phyloP scores from a whole-genome alignment of 2,329 filamentous ascomycete species.

The Verticillium nonalfalfae region DNA sequence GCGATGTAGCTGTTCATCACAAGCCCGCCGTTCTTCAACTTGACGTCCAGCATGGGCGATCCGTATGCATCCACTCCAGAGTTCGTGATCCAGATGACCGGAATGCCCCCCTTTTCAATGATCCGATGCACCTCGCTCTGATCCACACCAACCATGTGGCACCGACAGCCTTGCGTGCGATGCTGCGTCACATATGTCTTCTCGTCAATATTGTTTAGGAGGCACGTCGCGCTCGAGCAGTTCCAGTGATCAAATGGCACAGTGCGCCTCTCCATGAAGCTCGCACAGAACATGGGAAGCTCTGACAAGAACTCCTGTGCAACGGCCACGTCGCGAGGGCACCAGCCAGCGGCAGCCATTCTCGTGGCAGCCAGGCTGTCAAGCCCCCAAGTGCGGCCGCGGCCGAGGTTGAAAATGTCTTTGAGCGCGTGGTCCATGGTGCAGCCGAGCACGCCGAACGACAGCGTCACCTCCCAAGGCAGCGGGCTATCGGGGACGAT shows the following conservation, averaged over 20 bases:
- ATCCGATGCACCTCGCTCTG: background rate
- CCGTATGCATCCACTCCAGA: background rate
- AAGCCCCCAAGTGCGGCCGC: background rate
- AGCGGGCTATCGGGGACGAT: background rate
- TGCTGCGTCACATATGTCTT: background rate
- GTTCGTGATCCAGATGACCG: background rate
- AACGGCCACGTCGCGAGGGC: background rate
- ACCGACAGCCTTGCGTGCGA: background rate
- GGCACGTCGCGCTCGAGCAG: background rate
- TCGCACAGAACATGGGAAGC: background rate
- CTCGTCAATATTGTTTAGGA: background rate
- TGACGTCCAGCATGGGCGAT: background rate
- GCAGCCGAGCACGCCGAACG: background rate
- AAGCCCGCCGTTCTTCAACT: background rate
- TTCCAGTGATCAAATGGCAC: background rate
- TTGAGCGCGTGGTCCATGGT: background rate
- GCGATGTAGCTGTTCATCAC: background rate
- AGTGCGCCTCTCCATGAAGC: background rate
- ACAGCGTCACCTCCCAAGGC: background rate
- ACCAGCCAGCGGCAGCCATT: background rate
- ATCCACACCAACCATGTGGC: background rate
- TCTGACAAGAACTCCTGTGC: background rate
- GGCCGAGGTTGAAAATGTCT: background rate
- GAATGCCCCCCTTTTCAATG: background rate
- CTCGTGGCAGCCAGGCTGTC: background rate